Percentiles rank a stretch among this genome's conserved stretches.
These are phyloP conservation scores for Aspergillus cristatus DNA, from an alignment of 495 filamentous ascomycete genomes.

Conservation along the genomic window DNA sequence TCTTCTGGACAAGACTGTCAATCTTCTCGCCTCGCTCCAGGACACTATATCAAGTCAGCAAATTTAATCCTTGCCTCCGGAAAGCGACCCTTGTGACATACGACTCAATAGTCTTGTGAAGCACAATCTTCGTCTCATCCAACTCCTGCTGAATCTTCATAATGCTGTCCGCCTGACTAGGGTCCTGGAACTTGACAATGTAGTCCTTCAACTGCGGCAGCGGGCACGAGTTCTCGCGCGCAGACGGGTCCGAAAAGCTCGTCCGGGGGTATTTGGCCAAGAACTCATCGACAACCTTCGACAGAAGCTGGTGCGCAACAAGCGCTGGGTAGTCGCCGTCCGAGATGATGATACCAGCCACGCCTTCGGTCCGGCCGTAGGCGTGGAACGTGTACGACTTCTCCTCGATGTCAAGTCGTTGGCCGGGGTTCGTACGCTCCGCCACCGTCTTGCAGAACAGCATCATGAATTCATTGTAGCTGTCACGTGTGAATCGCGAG, in stretches of 20 bases:
- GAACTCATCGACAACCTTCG: constrained; percentile 91
- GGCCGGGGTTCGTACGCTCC: constrained; percentile 73
- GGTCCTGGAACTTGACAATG: constrained; percentile 83
- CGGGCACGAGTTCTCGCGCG: constrained; percentile 27
- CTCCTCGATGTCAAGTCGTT: constrained; percentile 86
- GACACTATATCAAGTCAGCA: constrained; percentile 32
- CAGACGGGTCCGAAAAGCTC: constrained; percentile 46
- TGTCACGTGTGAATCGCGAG: constrained; percentile 65
- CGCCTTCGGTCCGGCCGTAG: constrained; percentile 78
- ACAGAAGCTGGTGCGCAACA: constrained; percentile 88
- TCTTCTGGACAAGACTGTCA: constrained; percentile 80
- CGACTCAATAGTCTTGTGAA: constrained; percentile 69
- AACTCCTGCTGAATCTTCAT: constrained; percentile 94
- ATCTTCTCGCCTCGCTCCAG: constrained; percentile 83
- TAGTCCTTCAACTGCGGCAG: constrained; percentile 71
- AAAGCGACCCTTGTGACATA: constrained; percentile 1
- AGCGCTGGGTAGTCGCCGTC: constrained; percentile 84
- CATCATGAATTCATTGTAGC: constrained; percentile 43
- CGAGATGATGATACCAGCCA: constrained; percentile 81
- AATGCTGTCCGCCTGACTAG: constrained; percentile 78
- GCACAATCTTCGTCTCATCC: constrained; percentile 94
- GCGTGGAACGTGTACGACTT: constrained; percentile 71
- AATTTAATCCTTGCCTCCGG: too few species aligned
- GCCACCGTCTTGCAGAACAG: constrained; percentile 56
- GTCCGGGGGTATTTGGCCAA: constrained; percentile 66